phyloP scores from a whole-genome alignment of 2,329 filamentous ascomycete species.

The Apiospora hydei region DNA sequence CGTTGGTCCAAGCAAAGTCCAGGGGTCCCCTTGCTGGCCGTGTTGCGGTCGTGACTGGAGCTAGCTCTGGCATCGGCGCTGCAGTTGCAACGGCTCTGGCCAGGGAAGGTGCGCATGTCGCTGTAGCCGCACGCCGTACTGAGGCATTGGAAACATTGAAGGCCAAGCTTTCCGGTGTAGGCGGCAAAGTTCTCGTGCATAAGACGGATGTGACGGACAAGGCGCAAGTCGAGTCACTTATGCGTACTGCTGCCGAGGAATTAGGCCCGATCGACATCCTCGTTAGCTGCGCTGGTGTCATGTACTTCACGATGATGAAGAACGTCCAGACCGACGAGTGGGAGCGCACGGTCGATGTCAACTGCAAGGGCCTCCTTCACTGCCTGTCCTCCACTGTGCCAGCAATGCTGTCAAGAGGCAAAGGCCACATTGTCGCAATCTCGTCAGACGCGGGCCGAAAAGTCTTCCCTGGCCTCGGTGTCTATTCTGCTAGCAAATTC shows the following conservation, averaged over 20 bases:
- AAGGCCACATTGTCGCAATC: constrained; percentile 79
- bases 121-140: constrained; percentile 73
- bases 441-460: constrained; percentile 84
- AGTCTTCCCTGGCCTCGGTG: constrained; percentile 81
- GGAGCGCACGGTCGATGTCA: constrained; percentile 84
- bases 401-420: constrained; percentile 72
- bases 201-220: constrained; percentile 77
- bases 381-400: constrained; percentile 75
- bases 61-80: constrained; percentile 80
- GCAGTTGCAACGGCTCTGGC: constrained; percentile 75
- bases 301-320: constrained; percentile 91
- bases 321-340: constrained; percentile 77
- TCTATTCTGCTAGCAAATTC: constrained; percentile 86
- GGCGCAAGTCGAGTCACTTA: constrained; percentile 70
- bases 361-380: constrained; percentile 84
- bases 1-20: constrained; percentile 32
- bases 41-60: constrained; percentile 80
- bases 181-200: constrained; percentile 71
- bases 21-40: constrained; percentile 70
- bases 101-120: constrained; percentile 74
- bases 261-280: constrained; percentile 80
- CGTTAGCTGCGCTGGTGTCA: constrained; percentile 82
- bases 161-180: constrained; percentile 60
- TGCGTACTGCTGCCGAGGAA: constrained; percentile 63
- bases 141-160: constrained; percentile 74